A percentile compares a stretch with the other conserved stretches of the same genome.
Conservation (phyloP, 2,329 filamentous ascomycete species). For the Penicillium italicum region DNA sequence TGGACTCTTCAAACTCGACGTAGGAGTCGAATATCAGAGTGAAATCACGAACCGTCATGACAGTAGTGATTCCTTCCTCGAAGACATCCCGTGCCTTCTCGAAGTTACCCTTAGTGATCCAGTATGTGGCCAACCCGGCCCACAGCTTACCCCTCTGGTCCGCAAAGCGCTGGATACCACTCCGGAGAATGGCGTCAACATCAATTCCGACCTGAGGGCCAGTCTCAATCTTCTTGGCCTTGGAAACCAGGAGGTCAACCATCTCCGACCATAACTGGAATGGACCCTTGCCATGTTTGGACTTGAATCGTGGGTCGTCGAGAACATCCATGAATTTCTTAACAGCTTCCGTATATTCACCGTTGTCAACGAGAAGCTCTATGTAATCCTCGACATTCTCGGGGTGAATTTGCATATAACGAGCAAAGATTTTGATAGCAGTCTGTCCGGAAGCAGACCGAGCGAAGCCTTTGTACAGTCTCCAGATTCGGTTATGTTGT, state of each 20-base stretch:
- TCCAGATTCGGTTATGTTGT: slow-evolving; percentile 95
- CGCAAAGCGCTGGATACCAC: slow-evolving; percentile 83
- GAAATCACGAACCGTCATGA: slow-evolving; percentile 98
- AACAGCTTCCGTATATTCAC: slow-evolving; percentile 85
- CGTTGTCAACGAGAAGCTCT: slow-evolving; percentile 75
- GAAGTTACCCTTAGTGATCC: slow-evolving; percentile 89
- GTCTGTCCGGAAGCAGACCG: slow-evolving; percentile 87
- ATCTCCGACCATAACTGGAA: slow-evolving; percentile 98
- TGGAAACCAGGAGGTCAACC: slow-evolving; percentile 88
- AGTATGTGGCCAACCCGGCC: slow-evolving; percentile 93
- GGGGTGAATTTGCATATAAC: slow-evolving; percentile 96
- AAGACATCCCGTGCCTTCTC: slow-evolving; percentile 90
- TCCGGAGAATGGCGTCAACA: slow-evolving; percentile 87
- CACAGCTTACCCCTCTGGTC: slow-evolving; percentile 94
- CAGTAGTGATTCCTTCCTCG: slow-evolving; percentile 93
- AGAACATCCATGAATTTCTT: slow-evolving; percentile 87
- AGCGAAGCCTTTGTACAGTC: slow-evolving; percentile 83
- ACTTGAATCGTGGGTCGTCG: slow-evolving; percentile 84
- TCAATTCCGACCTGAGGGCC: slow-evolving; percentile 78
- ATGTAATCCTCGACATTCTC: slow-evolving; percentile 96
- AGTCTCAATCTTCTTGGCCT: slow-evolving; percentile 80
- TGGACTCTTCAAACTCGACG: slow-evolving; percentile 92
- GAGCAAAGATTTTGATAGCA: slow-evolving; percentile 86
- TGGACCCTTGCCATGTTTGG: slow-evolving; percentile 88
- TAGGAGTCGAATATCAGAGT: slow-evolving; percentile 96